These are phyloP conservation scores for Amanita pallidorosea DNA, from an alignment of 768 basidiomycete genomes.

Conservation along the genomic window DNA sequence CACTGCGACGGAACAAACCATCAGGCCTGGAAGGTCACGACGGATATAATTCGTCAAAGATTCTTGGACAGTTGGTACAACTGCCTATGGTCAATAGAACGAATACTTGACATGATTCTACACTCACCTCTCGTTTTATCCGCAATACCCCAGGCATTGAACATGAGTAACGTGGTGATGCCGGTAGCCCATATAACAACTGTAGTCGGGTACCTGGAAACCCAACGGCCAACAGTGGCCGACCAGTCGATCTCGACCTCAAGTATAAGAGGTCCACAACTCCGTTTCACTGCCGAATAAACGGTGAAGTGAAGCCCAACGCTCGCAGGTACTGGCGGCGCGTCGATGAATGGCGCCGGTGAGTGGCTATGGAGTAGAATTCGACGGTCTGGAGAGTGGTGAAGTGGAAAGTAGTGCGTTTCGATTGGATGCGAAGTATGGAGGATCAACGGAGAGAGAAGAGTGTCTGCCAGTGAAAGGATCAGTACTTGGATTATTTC, in stretches of 20 bases:
- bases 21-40: constrained; percentile 27
- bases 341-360: constrained; percentile 56
- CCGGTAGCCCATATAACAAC: constrained; percentile 68
- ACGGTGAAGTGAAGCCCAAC: constrained; percentile 44
- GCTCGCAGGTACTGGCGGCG: constrained; percentile 12
- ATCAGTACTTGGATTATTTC: constrained; percentile 4
- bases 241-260: constrained; percentile 58
- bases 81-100: constrained; percentile 16
- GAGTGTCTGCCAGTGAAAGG: constrained; percentile 25
- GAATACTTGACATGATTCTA: background rate
- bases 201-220: constrained; percentile 65
- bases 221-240: constrained; percentile 59
- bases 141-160: constrained; percentile 34
- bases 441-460: constrained; percentile 56
- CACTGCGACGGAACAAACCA: constrained; percentile 30
- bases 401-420: constrained; percentile 57
- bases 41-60: constrained; percentile 37
- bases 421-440: constrained; percentile 52
- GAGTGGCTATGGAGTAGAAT: constrained; percentile 61
- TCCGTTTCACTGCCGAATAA: constrained; percentile 39
- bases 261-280: constrained; percentile 37
- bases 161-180: constrained; percentile 48
- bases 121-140: constrained; percentile 19
- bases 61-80: constrained; percentile 35
- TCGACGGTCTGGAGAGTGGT: constrained; percentile 19